Conservation (phyloP, 192 early-diverging fungal genomes). For the Podila verticillata region DNA sequence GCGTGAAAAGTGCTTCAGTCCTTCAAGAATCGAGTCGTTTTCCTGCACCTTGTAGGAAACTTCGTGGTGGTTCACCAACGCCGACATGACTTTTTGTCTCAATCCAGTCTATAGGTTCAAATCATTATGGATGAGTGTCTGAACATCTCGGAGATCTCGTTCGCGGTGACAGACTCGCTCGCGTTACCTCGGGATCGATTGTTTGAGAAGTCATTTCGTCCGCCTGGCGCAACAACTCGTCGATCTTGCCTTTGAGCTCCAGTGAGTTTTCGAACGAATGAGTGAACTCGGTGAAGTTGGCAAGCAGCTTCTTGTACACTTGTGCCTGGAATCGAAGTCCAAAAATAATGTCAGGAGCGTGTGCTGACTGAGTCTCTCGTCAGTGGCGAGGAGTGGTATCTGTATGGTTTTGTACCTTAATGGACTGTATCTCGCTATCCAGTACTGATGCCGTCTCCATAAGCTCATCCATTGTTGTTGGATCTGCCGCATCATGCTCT, state of each 20-base stretch:
- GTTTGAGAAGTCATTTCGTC: constrained; percentile 16
- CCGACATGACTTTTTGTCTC: constrained; percentile 33
- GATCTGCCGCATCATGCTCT: not conserved
- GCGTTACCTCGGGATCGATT: constrained; percentile 24
- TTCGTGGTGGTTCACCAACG: constrained; percentile 38
- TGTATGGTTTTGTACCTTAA: constrained; percentile 8
- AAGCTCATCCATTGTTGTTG: constrained; percentile 24
- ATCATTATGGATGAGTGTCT: not conserved
- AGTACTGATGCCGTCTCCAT: constrained; percentile 5
- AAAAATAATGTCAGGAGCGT: not conserved
- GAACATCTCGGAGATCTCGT: not conserved
- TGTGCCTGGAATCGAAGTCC: constrained; percentile 20
- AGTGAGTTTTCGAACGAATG: constrained; percentile 37
- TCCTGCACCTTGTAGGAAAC: constrained; percentile 43
- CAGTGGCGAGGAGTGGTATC: no score
- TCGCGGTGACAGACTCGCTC: not conserved
- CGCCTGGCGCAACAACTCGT: constrained; percentile 18
- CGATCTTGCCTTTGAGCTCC: constrained; percentile 41
- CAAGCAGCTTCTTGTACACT: constrained; percentile 49
- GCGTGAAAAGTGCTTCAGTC: constrained; percentile 35
- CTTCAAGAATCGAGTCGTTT: constrained; percentile 24
- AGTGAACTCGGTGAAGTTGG: constrained; percentile 40
- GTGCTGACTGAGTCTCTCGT: not conserved
- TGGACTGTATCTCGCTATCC: constrained; percentile 30
- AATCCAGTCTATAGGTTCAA: constrained; percentile 18